Evolutionary conservation across 2,329 filamentous ascomycete genomes (phyloP), one percentile per base, ranked within the genome.

Genomic region (Chaetomium sp.): DNA sequence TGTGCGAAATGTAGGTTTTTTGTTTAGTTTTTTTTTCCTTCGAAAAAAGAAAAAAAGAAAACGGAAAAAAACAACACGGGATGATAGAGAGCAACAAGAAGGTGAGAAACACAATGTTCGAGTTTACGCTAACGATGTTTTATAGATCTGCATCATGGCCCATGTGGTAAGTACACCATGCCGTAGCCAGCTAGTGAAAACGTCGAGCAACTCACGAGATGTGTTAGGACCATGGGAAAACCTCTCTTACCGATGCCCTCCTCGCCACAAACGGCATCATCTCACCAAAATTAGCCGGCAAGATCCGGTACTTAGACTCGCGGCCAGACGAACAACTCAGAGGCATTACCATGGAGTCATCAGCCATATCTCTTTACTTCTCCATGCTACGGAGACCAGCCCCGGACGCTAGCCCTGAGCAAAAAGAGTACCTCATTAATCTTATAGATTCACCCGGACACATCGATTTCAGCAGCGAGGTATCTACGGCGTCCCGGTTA

Each of bases 331-430:
- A 99, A 71, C 94, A 99, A 73, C 81, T 89, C 12, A 87, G 94
- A 62, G 94, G 94, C 55, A 99, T 99, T 68, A 99, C 94, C n/a
- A 99, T 99, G 94, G 94, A 99, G 71, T 97, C 94, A 0, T 97
- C 92, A 5, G 94, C 94, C 59, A 99, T 99, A 61, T 97, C 94
- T 0, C 78, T 99, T 37, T 95, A 88, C 73, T 99, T 99, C 71
- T 95, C 91, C 38, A 89, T 97, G 80, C 76, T 95, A 53, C 82
- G 91, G 63, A 83, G 89, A 63, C 76, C 82, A 40, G 77, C 81
- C 1, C 85, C 87, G 1, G 85, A 90, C 12, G 82, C 82, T 5
- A 68, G 77, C 11, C 86, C 89, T 0, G 80, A 86, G 65, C 79
- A 87, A 19, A 90, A 90, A 68, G 92, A 99, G 71, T 96, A 96